phyloP scores from a whole-genome alignment of 176 grass and related monocot genomes.

The Alopecurus myosuroides region DNA sequence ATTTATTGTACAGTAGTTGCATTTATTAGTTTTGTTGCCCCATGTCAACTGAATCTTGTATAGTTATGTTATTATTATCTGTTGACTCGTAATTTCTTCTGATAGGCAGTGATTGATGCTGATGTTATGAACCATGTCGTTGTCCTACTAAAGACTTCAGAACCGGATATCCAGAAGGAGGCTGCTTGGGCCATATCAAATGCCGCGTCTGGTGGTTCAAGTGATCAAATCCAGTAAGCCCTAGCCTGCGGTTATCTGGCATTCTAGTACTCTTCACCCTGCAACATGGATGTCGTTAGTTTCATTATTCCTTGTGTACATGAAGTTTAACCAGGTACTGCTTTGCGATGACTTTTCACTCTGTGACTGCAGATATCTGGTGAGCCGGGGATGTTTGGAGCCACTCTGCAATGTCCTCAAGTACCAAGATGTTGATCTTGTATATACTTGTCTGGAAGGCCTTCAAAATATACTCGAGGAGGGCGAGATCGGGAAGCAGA shows the following conservation, averaged over 20 bases:
- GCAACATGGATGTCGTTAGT: neutral
- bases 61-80: neutral
- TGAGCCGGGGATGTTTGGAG: conserved; percentile 59
- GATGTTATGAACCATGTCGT: conserved; percentile 57
- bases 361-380: conserved; percentile 52
- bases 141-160: conserved; percentile 44
- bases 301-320: neutral
- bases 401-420: conserved; percentile 59
- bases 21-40: neutral
- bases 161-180: conserved; percentile 59
- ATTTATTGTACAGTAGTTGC: neutral
- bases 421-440: conserved; percentile 41
- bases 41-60: conserved; percentile 4
- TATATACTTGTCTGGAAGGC: conserved; percentile 54
- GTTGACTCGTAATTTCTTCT: conserved; percentile 17
- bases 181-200: conserved; percentile 83
- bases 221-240: conserved; percentile 66
- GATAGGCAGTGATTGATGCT: conserved; percentile 68
- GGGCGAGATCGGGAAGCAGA: conserved; percentile 52
- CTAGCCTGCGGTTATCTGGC: neutral
- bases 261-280: neutral
- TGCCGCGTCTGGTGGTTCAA: conserved; percentile 47
- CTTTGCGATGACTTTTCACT: neutral
- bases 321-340: neutral
- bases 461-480: conserved; percentile 65